Conservation (phyloP, 1,284 basidiomycete genomes). For the Stygiomarasmius scandens region DNA sequence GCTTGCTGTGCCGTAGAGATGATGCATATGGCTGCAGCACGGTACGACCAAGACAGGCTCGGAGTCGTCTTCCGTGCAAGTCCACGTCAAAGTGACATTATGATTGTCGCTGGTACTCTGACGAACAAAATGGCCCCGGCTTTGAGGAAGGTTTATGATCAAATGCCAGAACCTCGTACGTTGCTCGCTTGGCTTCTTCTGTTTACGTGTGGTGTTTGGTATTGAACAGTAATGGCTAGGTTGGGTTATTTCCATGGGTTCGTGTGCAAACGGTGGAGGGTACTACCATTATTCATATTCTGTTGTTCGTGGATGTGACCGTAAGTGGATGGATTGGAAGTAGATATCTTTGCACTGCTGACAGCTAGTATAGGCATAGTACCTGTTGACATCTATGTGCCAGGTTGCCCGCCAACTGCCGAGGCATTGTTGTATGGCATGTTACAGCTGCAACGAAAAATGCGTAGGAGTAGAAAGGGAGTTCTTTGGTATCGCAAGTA, state of each 20-base stretch:
- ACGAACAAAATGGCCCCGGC: conserved; percentile 99
- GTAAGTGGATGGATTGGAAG: conserved; percentile 48
- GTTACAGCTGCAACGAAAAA: conserved; percentile 97
- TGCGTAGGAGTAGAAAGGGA: conserved; percentile 88
- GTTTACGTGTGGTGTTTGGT: conserved; percentile 23
- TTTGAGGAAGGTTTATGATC: conserved; percentile 92
- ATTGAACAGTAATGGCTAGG: conserved; percentile 46
- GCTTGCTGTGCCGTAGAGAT: conserved; percentile 99
- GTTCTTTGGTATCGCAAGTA: conserved; percentile 83
- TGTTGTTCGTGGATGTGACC: conserved; percentile 98
- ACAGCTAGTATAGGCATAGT: conserved; percentile 73
- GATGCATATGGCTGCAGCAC: conserved; percentile 99
- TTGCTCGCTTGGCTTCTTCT: conserved; percentile 24
- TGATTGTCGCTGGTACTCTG: conserved; percentile 99
- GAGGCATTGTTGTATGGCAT: conserved; percentile 94
- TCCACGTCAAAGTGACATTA: conserved; percentile 97
- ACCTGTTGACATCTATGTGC: conserved; percentile 97
- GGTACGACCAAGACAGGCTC: conserved; percentile 98
- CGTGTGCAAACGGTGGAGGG: conserved; percentile 97
- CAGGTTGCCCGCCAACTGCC: conserved; percentile 92
- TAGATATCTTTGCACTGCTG: neutral
- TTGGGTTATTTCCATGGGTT: conserved; percentile 99
- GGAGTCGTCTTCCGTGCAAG: conserved; percentile 98
- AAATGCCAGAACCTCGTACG: conserved; percentile 92
- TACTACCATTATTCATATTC: conserved; percentile 99